Percentiles rank a stretch among this genome's conserved stretches.
Conservation (phyloP, 2,329 filamentous ascomycete genomes). For the Colletotrichum brevisporum region DNA sequence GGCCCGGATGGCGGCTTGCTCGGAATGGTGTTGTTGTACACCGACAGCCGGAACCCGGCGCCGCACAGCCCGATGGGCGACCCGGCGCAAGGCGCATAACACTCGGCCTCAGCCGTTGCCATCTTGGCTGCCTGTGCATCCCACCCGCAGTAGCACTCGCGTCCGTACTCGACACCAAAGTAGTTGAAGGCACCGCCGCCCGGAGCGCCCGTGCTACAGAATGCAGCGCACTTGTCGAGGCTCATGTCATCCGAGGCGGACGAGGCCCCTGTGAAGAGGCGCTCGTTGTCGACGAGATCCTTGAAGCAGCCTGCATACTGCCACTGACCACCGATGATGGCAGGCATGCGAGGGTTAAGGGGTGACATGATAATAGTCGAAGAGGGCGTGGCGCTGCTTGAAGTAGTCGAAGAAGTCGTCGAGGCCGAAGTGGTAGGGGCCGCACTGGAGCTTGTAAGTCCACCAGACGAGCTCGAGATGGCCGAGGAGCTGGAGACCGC, state of each 20-base stretch:
- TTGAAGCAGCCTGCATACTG: conserved; percentile 45
- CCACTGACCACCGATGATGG: conserved; percentile 40
- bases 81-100: conserved; percentile 39
- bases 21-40: conserved; percentile 43
- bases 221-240: conserved; percentile 44
- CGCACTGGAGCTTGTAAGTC: conserved; percentile 36
- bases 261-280: conserved; percentile 35
- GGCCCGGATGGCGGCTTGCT: conserved; percentile 36
- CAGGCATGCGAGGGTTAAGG: conserved; percentile 40
- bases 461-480: neutral
- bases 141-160: conserved; percentile 45
- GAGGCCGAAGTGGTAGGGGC: conserved; percentile 6
- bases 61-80: conserved; percentile 37
- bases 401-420: conserved; percentile 19
- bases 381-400: conserved; percentile 23
- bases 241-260: conserved; percentile 43
- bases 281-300: conserved; percentile 42
- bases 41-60: conserved; percentile 42
- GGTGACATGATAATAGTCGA: conserved; percentile 32
- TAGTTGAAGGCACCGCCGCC: conserved; percentile 44
- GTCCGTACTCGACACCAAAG: conserved; percentile 45
- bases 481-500: neutral
- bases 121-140: conserved; percentile 38
- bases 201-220: conserved; percentile 41
- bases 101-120: conserved; percentile 41